Evolutionary conservation across 345 rosid species (phyloP).

Genomic region (Citrus unshiu): DNA sequence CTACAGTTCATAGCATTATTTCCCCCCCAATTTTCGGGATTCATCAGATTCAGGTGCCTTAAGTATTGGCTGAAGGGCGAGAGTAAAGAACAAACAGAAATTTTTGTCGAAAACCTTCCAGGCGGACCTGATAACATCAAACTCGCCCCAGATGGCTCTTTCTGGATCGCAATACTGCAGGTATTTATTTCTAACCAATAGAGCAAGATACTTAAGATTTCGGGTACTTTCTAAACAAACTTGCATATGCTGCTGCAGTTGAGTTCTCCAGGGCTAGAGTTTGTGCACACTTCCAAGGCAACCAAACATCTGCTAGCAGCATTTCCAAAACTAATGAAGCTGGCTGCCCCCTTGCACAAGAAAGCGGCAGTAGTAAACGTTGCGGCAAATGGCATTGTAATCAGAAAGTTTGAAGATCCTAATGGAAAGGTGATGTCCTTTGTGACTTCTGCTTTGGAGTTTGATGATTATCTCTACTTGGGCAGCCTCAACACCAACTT

Average conservation of each 20-base stretch:
- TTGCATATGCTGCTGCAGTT: constrained; percentile 18
- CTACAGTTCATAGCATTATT: neutral
- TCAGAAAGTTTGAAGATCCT: constrained; percentile 39
- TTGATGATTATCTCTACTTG: constrained; percentile 45
- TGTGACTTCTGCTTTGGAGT: constrained; percentile 51
- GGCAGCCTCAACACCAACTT: constrained; percentile 42
- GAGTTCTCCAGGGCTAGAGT: constrained; percentile 22
- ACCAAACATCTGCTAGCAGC: constrained; percentile 33
- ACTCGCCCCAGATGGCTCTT: constrained; percentile 57
- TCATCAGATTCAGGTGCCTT: constrained; percentile 38
- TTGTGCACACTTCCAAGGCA: constrained; percentile 37
- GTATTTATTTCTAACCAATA: constrained; percentile 1
- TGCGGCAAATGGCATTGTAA: constrained; percentile 37
- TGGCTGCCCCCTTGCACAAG: neutral
- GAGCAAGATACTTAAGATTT: neutral
- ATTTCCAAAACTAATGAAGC: constrained; percentile 16
- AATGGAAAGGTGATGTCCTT: constrained; percentile 32
- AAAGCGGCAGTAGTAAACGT: constrained; percentile 41
- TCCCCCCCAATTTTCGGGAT: no score
- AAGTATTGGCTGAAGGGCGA: constrained; percentile 49
- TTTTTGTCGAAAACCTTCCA: constrained; percentile 44
- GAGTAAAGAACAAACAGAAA: constrained; percentile 32
- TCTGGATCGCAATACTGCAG: constrained; percentile 43
- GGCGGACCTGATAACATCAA: constrained; percentile 52
- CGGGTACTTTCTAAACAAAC: neutral